Evolutionary conservation across 1,284 basidiomycete genomes (phyloP).

Genomic region (Cronartium ribicola): DNA sequence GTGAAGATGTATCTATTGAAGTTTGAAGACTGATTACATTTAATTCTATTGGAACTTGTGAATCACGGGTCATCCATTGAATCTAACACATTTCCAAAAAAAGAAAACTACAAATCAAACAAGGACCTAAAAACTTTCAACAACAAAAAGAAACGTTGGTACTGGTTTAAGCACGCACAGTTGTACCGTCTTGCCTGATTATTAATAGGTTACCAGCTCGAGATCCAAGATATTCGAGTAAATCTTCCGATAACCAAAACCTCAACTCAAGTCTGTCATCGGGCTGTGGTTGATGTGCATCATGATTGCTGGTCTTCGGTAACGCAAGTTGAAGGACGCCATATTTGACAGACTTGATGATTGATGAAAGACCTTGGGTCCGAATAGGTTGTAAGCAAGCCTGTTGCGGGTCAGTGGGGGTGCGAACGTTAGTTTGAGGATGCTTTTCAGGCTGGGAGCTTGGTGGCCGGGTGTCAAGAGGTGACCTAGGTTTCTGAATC

Average conservation of each 20-base stretch:
- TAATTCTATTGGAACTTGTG: too few species aligned
- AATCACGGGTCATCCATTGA: background rate
- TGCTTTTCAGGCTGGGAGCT: too few species aligned
- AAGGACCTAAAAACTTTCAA: too few species aligned
- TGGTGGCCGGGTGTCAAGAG: too few species aligned
- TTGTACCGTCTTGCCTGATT: background rate
- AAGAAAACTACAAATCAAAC: too few species aligned
- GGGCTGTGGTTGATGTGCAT: background rate
- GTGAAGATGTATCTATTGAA: background rate
- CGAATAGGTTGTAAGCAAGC: background rate
- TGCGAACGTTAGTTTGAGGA: too few species aligned
- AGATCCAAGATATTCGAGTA: constrained; percentile 4
- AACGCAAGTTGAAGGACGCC: background rate
- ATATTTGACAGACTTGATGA: constrained; percentile 1
- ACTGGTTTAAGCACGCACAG: too few species aligned
- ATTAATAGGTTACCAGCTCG: background rate
- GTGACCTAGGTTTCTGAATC: too few species aligned
- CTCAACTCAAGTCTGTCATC: background rate
- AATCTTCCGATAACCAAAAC: constrained; percentile 1
- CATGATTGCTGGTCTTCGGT: too few species aligned
- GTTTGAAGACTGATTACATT: too few species aligned
- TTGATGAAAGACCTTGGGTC: background rate
- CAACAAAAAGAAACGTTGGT: background rate
- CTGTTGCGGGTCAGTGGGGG: background rate
- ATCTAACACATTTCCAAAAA: background rate